Percentiles rank a stretch among this genome's conserved stretches.
phyloP scores from a whole-genome alignment of 768 basidiomycete genomes.

The Cystoderma amianthinum region DNA sequence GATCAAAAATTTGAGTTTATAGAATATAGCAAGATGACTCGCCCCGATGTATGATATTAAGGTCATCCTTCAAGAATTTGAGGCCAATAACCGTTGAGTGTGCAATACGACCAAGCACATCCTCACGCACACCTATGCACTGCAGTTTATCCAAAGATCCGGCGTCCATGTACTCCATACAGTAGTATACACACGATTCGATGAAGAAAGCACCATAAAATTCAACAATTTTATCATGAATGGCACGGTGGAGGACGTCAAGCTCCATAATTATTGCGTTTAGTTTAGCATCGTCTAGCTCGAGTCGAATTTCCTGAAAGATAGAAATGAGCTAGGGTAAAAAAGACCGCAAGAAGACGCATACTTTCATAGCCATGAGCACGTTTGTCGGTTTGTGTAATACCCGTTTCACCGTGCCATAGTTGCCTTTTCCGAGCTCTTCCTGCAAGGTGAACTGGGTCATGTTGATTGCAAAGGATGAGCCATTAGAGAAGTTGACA shows the following conservation, averaged over 20 bases:
- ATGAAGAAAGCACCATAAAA: constrained; percentile 99
- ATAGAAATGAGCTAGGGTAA: constrained; percentile 5
- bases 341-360: constrained; percentile 11
- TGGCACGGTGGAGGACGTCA: constrained; percentile 92
- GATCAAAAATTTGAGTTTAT: too few relatives aligned
- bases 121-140: constrained; percentile 60
- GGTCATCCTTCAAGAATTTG: constrained; percentile 90
- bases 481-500: constrained; percentile 79
- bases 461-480: constrained; percentile 93
- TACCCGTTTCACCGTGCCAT: constrained; percentile 96
- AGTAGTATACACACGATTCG: constrained; percentile 99
- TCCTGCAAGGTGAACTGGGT: constrained; percentile 84
- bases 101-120: constrained; percentile 78
- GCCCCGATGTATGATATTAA: constrained; percentile 72
- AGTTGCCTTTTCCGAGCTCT: constrained; percentile 94
- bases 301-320: constrained; percentile 89
- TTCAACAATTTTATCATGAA: constrained; percentile 89
- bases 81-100: constrained; percentile 81
- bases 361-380: constrained; percentile 97
- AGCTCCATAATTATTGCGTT: constrained; percentile 99
- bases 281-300: constrained; percentile 88
- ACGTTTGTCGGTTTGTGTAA: constrained; percentile 92
- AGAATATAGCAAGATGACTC: constrained; percentile 5
- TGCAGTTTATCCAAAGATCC: constrained; percentile 87
- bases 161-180: constrained; percentile 99